Conservation (phyloP, 169 alveolate genomes). For the Plasmodium knowlesi region DNA sequence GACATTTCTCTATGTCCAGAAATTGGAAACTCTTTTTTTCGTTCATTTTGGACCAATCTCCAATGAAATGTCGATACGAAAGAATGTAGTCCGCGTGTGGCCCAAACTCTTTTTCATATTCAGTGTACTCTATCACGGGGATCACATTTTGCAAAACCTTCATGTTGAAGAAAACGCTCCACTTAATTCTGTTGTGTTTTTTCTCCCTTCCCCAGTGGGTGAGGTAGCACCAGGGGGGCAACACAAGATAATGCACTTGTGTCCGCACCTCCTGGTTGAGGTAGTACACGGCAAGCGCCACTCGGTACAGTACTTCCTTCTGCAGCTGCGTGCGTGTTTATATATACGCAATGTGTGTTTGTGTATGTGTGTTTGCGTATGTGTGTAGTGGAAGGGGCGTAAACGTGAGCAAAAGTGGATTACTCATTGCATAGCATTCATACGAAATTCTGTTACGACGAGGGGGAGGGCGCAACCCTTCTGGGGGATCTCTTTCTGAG, state of each 20-base stretch:
- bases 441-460: background rate
- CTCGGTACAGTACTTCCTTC: conserved; percentile 74
- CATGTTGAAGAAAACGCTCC: conserved; percentile 32
- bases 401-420: background rate
- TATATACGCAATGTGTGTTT: too few relatives aligned
- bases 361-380: too few relatives aligned
- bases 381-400: background rate
- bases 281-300: conserved; percentile 27
- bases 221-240: conserved; percentile 79
- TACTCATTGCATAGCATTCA: background rate
- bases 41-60: background rate
- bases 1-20: conserved; percentile 13
- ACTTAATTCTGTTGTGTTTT: background rate
- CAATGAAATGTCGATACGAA: conserved; percentile 2
- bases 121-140: conserved; percentile 56
- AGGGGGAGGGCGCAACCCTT: background rate
- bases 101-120: conserved; percentile 26
- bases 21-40: background rate
- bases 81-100: conserved; percentile 12
- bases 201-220: conserved; percentile 56
- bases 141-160: conserved; percentile 47
- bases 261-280: conserved; percentile 27
- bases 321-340: conserved; percentile 48
- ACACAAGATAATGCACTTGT: conserved; percentile 62
- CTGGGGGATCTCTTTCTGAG: background rate